Evolutionary conservation across 1,284 basidiomycete genomes (phyloP).

Genomic region (Tranzscheliella williamsii): DNA sequence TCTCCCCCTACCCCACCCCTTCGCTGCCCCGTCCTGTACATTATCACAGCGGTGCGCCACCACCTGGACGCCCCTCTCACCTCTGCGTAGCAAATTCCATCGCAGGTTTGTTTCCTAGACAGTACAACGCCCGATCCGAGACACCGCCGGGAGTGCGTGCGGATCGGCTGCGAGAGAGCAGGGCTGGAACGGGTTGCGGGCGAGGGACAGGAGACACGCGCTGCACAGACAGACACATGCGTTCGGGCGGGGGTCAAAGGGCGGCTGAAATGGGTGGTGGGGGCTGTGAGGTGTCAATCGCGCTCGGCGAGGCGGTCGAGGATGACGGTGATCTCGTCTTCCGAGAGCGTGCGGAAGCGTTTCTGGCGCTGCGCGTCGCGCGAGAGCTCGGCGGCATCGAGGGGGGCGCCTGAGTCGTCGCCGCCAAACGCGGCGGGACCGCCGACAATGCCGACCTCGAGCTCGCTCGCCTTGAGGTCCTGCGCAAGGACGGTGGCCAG

Average conservation of each 20-base stretch:
- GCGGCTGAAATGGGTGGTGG: too few relatives aligned
- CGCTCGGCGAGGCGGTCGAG: constrained; percentile 57
- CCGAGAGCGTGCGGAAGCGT: constrained; percentile 51
- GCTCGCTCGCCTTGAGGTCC: constrained; percentile 77
- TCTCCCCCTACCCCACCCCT: too few relatives aligned
- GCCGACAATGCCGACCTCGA: constrained; percentile 65
- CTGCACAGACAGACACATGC: not conserved
- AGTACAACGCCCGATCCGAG: too few relatives aligned
- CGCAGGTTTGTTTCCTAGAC: too few relatives aligned
- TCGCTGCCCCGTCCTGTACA: too few relatives aligned
- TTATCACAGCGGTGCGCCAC: too few relatives aligned
- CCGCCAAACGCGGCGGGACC: constrained; percentile 30
- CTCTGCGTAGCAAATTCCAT: too few relatives aligned
- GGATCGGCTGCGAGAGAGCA: too few relatives aligned
- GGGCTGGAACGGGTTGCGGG: too few relatives aligned
- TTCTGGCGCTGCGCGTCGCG: constrained; percentile 38
- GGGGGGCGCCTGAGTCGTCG: constrained; percentile 7
- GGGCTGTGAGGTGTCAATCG: too few relatives aligned
- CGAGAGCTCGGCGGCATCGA: constrained; percentile 19
- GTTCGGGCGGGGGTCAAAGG: not conserved
- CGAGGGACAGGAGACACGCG: not conserved
- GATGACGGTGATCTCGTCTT: constrained; percentile 50
- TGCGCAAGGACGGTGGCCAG: constrained; percentile 90
- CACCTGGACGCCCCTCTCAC: too few relatives aligned
- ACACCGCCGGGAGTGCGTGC: too few relatives aligned